Evolutionary conservation across 2,329 filamentous ascomycete species (phyloP), one percentile per base, ranked within the genome.

Genomic region (Diaporthe sp.): DNA sequence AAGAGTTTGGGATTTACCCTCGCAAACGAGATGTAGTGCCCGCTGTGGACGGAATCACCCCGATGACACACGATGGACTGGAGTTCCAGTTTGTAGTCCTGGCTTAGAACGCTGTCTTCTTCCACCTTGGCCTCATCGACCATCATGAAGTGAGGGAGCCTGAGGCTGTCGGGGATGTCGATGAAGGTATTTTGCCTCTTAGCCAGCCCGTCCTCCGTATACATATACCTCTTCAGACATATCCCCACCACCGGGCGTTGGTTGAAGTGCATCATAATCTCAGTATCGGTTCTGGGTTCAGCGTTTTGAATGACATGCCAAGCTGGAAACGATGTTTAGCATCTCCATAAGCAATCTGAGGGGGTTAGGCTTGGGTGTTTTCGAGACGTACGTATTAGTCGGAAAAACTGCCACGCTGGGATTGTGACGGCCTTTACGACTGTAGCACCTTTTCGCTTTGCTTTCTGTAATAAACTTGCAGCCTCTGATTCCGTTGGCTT

Each of bases 381-480:
- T 34, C 44, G 46, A 34, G 25, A 73, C 94, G 85, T 86, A 95
- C 94, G 96, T 79, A 98, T 95, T 37, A 98, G 87, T 80, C 94
- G 95, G 85, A 98, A 98, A 81, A 98, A 98, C 81, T 98, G 96
- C 95, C 96, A 98, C 2, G 97, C 97, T 51, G 96, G 96, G 87
- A 98, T 98, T 75, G 96, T 93, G 19, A 98, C 94, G 80, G 98
- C 96, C 81, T 96, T 98, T 79, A 86, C 88, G 74, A 88, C 87
- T 2, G 86, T 88, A 17, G 89, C 89, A 79, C 87, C 83, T 81
- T 88, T 82, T 79, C 82, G 83, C 80, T 86, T 83, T 78, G 84
- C 82, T 82, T 86, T 85, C 77, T 86, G 84, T 55, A 87, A 82
- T 42, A 88, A 80, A 19, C 82, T 85, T 22, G 82, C 80, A 19